These are phyloP conservation scores for Talaromyces trachyspermus DNA, from an alignment of 495 filamentous ascomycete species.

Conservation along the genomic window DNA sequence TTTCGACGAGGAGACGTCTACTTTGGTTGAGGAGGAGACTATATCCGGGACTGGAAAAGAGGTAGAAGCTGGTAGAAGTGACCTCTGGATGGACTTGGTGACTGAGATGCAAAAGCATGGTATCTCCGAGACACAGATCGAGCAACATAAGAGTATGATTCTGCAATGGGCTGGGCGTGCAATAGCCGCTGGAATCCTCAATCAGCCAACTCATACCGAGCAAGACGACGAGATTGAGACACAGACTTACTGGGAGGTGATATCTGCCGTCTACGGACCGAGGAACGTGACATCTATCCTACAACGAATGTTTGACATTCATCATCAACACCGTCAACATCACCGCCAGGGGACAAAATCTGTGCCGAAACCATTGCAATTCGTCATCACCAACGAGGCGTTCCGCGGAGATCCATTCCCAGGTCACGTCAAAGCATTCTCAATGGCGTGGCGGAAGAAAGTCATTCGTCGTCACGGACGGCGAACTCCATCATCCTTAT, in stretches of 20 bases:
- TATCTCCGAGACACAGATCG: constrained; percentile 30
- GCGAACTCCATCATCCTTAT: not conserved
- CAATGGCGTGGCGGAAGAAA: not conserved
- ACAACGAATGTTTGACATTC: not conserved
- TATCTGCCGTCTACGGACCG: not conserved
- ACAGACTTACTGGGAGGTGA: not conserved
- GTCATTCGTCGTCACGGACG: not conserved
- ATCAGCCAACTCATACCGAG: too few species aligned
- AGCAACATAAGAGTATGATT: not conserved
- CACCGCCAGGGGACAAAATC: too few species aligned
- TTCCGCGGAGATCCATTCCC: not conserved
- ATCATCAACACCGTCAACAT: not conserved
- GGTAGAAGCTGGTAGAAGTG: not conserved
- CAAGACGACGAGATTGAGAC: not conserved
- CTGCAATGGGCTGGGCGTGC: not conserved
- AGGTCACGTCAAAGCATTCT: not conserved
- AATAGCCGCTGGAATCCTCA: not conserved
- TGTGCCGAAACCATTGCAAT: not conserved
- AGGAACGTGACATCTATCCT: not conserved
- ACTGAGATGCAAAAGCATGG: constrained; percentile 75
- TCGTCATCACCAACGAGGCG: not conserved
- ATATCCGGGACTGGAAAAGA: not conserved
- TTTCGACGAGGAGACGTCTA: not conserved
- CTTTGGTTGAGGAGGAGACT: not conserved
- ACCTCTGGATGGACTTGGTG: constrained; percentile 41